Evolutionary conservation across 495 filamentous ascomycete species (phyloP).

Genomic region (Glonium stellatum): DNA sequence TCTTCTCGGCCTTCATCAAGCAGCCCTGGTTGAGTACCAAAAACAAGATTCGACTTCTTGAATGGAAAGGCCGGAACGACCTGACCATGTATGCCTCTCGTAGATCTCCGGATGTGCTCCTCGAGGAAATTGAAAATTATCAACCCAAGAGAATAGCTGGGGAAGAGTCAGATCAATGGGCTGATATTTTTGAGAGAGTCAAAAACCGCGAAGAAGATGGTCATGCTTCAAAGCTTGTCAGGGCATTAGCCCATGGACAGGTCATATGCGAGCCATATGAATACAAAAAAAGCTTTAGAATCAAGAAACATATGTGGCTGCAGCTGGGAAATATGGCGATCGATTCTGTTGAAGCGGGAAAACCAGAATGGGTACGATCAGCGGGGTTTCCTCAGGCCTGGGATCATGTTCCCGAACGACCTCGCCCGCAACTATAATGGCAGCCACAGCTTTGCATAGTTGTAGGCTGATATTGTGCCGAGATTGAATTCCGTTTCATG

Average conservation of each 20-base stretch:
- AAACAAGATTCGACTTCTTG: conserved; percentile 59
- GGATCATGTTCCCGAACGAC: conserved; percentile 34
- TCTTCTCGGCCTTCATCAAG: conserved; percentile 50
- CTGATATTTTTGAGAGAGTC: conserved; percentile 50
- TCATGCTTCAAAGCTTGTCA: conserved; percentile 64
- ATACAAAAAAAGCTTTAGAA: conserved; percentile 42
- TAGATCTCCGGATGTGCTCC: conserved; percentile 45
- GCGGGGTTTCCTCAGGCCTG: conserved; percentile 54
- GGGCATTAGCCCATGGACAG: conserved; percentile 58
- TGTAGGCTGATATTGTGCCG: neutral
- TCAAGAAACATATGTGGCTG: conserved; percentile 65
- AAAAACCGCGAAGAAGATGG: conserved; percentile 62
- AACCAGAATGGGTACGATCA: conserved; percentile 48
- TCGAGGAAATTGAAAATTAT: conserved; percentile 50
- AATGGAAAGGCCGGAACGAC: conserved; percentile 69
- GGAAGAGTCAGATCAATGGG: conserved; percentile 39
- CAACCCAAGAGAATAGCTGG: conserved; percentile 35
- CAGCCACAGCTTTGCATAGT: conserved; percentile 11
- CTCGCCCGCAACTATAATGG: neutral
- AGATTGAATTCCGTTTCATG: too few relatives aligned
- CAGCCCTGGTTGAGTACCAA: conserved; percentile 35
- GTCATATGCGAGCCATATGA: conserved; percentile 42
- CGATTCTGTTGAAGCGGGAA: conserved; percentile 47
- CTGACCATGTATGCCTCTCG: conserved; percentile 61
- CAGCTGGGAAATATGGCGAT: conserved; percentile 58